Evolutionary conservation across 2,329 filamentous ascomycete species (phyloP), one percentile per base, ranked within the genome.

Genomic region (Aplosporella prunicola): DNA sequence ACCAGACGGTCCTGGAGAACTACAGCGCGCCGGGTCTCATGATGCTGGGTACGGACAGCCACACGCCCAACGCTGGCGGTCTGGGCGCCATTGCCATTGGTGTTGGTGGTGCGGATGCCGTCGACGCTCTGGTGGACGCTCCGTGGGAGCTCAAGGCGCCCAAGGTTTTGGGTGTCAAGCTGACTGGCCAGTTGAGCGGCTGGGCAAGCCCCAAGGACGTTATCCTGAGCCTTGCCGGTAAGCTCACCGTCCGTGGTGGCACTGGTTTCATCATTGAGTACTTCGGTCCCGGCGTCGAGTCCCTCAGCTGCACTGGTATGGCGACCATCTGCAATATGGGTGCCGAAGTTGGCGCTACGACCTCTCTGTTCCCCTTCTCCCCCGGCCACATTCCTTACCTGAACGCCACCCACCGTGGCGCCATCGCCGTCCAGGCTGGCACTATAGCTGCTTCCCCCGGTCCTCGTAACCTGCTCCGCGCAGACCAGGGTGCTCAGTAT

Each of bases 71-170:
- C 56, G 91, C 86, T n/a, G 91, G 91, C 51, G 91, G 91, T 42
- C 69, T 96, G 38, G 87, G 83, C 49, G 88, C 86, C 4, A 86
- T 95, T 52, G 91, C 91, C 7, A 96, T 98, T 57, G 91, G 91
- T 60, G 91, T 98, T 22, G 91, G 91, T 55, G 91, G 91, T 54
- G 91, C 91, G 16, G 91, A 98, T 64, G 91, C 91, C 16, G 91
- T 98, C 2, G 91, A 98, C 64, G 91, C 89, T 6, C 75, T 98
- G 26, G 91, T 95, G 2, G 88, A 93, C 55, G 87, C 88, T 7
- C 91, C 91, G 0, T 98, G 91, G 91, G 91, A 98, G 64, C 68
- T 98, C 42, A 95, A 93, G 69, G 91, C 91, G 5, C 91, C 91
- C 11, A 87, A 85, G 61, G 72, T 98, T 34, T 66, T 95, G 9